Evolutionary conservation across 257 asterid species (phyloP), one percentile per base, ranked within the genome.

Genomic region (Striga asiatica): DNA sequence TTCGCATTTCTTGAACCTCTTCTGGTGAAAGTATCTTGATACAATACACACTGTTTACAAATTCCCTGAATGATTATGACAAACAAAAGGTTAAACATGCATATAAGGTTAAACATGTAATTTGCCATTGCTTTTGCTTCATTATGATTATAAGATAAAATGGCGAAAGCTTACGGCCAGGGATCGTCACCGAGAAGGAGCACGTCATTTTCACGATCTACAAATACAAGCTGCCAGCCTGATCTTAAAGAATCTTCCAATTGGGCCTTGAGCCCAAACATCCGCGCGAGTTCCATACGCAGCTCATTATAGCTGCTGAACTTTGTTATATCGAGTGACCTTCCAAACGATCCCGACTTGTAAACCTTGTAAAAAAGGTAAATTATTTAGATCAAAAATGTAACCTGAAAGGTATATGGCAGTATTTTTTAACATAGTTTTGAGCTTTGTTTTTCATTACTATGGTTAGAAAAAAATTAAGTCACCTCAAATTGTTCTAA

Each of bases 161-260:
- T 16, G 11, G 31, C n/a, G n/a, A 29, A 59, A 45, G 67, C 94
- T 75, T 60, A 85, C 93, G 63, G 88, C 95, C 95, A 85, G 11
- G 93, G 95, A 69, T 82, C 95, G 22, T 85, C 95, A 2, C 94
- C 93, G 10, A 85, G 95, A 56, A 91, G 98, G 76, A 91, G 98
- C 47, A 91, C 78, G 46, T 91, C 98, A 13, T 84, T 78, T 72
- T 87, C 98, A 56, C 98, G 79, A 88, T 91, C 97, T 47, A 87
- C 95, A 62, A 91, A 80, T 76, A 91, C 97, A 91, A 91, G 98
- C 98, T 91, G 98, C 98, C 97, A 91, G 95, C 96, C 96, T 91
- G 98, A 91, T 91, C 98, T 91, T 79, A 82, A 65, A 47, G 89
- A 89, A 71, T 82, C 93, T 67, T 82, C 94, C 71, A 82, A 64